Conservation (phyloP, 495 filamentous ascomycete genomes). For the Podospora anserina region DNA sequence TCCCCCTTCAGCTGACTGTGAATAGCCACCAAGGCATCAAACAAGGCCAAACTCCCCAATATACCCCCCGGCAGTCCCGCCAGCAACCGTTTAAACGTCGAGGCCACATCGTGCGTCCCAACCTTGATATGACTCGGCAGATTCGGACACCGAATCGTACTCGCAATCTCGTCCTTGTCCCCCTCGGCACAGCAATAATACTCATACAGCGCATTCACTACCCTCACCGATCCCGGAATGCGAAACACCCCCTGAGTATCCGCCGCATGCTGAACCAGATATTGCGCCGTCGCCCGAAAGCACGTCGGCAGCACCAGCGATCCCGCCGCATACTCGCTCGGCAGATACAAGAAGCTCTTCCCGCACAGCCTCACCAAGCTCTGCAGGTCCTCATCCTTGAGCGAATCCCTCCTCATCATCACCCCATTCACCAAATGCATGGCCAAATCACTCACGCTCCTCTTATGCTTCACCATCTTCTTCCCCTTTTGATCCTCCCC, state of each 20-base stretch:
- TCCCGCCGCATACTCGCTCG: constrained; percentile 60
- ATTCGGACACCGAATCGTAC: constrained; percentile 52
- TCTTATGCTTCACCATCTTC: constrained; percentile 37
- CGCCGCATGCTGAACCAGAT: constrained; percentile 58
- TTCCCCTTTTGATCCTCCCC: constrained; percentile 35
- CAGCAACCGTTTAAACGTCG: constrained; percentile 67
- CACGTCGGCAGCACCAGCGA: constrained; percentile 68
- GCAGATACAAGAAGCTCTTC: constrained; percentile 64
- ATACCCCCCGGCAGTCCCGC: constrained; percentile 70
- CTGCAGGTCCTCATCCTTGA: constrained; percentile 61
- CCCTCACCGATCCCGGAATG: constrained; percentile 56
- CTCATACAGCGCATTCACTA: constrained; percentile 57
- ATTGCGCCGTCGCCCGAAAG: constrained; percentile 66
- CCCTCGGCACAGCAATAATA: constrained; percentile 59
- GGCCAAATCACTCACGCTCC: constrained; percentile 50
- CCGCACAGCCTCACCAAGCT: constrained; percentile 70
- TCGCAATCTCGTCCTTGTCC: constrained; percentile 45
- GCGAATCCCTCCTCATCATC: constrained; percentile 52
- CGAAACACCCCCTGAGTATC: constrained; percentile 61
- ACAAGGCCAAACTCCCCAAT: constrained; percentile 63
- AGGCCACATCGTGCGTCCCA: constrained; percentile 66
- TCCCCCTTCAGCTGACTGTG: constrained; percentile 52
- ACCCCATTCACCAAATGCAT: constrained; percentile 44
- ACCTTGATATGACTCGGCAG: constrained; percentile 54
- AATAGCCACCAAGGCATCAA: constrained; percentile 63